These are phyloP conservation scores for Melampsora occidentalis DNA, from an alignment of 1,284 basidiomycete genomes.

Conservation along the genomic window DNA sequence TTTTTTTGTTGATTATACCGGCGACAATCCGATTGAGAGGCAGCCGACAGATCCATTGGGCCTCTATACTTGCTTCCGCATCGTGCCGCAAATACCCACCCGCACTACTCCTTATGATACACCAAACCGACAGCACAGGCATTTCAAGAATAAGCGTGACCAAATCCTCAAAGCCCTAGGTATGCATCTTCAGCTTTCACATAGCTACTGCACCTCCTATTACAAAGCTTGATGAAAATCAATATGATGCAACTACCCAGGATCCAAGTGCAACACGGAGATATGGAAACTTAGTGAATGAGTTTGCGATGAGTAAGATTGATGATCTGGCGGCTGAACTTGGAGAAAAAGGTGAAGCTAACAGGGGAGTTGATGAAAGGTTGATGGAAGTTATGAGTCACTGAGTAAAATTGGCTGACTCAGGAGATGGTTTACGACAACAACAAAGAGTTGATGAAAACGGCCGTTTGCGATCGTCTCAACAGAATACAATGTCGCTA, in stretches of 20 bases:
- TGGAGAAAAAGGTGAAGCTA: constrained; percentile 20
- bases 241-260: neutral
- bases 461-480: too few relatives aligned
- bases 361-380: constrained; percentile 22
- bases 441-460: too few relatives aligned
- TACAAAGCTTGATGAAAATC: neutral
- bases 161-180: constrained; percentile 59
- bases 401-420: too few relatives aligned
- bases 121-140: constrained; percentile 58
- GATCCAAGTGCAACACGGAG: neutral
- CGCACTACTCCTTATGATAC: constrained; percentile 59
- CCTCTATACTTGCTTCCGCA: constrained; percentile 5
- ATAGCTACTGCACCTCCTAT: neutral
- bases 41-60: neutral
- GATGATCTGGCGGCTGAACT: constrained; percentile 27
- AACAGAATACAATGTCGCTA: too few relatives aligned
- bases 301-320: constrained; percentile 19
- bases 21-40: constrained; percentile 3
- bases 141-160: constrained; percentile 60
- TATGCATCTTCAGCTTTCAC: constrained; percentile 25
- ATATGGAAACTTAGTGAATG: constrained; percentile 26
- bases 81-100: constrained; percentile 59
- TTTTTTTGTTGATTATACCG: neutral
- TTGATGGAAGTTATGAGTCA: constrained; percentile 32
- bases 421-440: too few relatives aligned